Evolutionary conservation across 2,329 filamentous ascomycete genomes (phyloP).

Genomic region (Zymoseptoria pseudotritici): DNA sequence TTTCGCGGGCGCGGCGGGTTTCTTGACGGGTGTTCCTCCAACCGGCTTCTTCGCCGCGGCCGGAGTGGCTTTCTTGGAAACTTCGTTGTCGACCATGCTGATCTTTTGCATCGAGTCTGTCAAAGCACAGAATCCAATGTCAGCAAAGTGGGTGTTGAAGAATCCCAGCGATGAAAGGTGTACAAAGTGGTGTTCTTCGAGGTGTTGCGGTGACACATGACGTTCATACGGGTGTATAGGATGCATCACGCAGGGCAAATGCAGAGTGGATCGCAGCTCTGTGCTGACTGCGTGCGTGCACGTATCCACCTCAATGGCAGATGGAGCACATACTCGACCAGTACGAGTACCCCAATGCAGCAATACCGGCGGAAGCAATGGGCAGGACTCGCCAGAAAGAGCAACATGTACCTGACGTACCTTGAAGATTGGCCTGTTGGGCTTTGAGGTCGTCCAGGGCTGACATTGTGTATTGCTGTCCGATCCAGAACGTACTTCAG

Average conservation of each 20-base stretch:
- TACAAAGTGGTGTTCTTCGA: neutral
- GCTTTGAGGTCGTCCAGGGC: constrained; percentile 34
- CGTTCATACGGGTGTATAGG: neutral
- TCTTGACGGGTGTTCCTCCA: neutral
- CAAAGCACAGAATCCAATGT: neutral
- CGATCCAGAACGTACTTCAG: neutral
- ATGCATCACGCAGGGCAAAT: neutral
- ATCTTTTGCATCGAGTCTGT: constrained; percentile 25
- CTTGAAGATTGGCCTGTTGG: constrained; percentile 36
- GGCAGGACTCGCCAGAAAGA: constrained; percentile 4
- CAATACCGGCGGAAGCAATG: neutral
- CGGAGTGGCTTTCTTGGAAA: constrained; percentile 12
- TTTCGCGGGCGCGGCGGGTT: constrained; percentile 1
- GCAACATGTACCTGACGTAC: constrained; percentile 22
- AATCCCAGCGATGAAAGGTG: neutral
- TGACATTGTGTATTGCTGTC: constrained; percentile 4
- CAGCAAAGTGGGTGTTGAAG: neutral
- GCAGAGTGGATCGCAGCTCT: neutral
- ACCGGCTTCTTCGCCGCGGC: constrained; percentile 13
- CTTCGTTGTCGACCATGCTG: constrained; percentile 29
- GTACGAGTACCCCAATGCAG: constrained; percentile 8
- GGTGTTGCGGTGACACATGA: neutral
- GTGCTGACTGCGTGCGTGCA: neutral
- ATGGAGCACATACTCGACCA: constrained; percentile 6
- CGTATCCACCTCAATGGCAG: neutral